phyloP scores from a whole-genome alignment of 352 stramenopile species.

The Nothophytophthora sp. region DNA sequence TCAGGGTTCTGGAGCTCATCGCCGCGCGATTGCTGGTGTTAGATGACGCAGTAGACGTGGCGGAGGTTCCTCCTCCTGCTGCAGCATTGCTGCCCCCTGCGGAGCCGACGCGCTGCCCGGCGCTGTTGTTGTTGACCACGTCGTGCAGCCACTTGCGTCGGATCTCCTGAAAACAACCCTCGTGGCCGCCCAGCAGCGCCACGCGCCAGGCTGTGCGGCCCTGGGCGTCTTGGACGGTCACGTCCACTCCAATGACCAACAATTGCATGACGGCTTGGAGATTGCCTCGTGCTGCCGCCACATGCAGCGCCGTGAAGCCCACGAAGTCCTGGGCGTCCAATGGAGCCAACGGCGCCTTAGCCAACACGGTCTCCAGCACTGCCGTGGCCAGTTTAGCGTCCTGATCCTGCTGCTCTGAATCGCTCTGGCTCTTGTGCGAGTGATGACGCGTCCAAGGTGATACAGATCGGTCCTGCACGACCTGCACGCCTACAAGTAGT shows the following conservation, averaged over 20 bases:
- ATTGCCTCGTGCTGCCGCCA: constrained; percentile 49
- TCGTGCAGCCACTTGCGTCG: constrained; percentile 59
- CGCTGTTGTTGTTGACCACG: constrained; percentile 18
- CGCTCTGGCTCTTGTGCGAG: constrained; percentile 3
- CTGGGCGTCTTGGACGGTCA: constrained; percentile 38
- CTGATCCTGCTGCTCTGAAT: constrained; percentile 3
- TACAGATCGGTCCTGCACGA: constrained; percentile 19
- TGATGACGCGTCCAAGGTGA: constrained; percentile 26
- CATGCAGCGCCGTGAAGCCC: constrained; percentile 61
- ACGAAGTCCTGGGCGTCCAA: constrained; percentile 56
- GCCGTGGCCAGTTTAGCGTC: constrained; percentile 30
- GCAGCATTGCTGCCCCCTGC: constrained; percentile 1
- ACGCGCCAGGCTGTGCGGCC: constrained; percentile 64
- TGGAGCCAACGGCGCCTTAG: constrained; percentile 26
- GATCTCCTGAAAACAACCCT: constrained; percentile 68
- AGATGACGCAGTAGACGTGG: neutral
- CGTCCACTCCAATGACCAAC: constrained; percentile 46
- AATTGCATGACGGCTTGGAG: constrained; percentile 38
- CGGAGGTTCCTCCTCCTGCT: neutral
- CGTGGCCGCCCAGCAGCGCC: constrained; percentile 47
- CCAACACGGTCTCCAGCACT: constrained; percentile 33
- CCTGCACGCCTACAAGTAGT: constrained; percentile 23
- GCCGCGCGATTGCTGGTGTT: constrained; percentile 8
- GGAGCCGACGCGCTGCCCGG: neutral
- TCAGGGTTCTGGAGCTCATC: constrained; percentile 5